Evolutionary conservation across 2,329 filamentous ascomycete species (phyloP).

Genomic region (Calonectria henricotiae): DNA sequence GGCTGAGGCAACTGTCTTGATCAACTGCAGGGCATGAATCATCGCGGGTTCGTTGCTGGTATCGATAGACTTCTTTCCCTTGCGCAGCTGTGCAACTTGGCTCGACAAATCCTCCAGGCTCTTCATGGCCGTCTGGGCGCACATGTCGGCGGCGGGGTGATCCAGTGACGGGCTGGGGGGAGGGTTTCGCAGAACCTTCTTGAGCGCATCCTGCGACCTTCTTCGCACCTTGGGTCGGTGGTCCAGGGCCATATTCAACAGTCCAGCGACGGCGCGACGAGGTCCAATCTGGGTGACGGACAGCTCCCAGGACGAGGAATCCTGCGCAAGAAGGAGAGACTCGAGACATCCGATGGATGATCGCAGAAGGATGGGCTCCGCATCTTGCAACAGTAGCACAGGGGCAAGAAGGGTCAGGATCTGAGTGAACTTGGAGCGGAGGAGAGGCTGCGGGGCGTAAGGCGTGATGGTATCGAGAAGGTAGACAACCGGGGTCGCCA

Average conservation of each 20-base stretch:
- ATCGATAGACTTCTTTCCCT: constrained; percentile 74
- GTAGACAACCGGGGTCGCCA: constrained; percentile 91
- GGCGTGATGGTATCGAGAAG: constrained; percentile 94
- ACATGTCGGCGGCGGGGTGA: constrained; percentile 96
- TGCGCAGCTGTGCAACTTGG: constrained; percentile 75
- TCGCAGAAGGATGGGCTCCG: constrained; percentile 88
- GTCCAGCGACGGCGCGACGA: constrained; percentile 87
- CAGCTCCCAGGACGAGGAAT: constrained; percentile 89
- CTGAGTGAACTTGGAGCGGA: constrained; percentile 95
- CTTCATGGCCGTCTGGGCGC: constrained; percentile 89
- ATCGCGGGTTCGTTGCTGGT: constrained; percentile 83
- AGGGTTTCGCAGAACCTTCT: constrained; percentile 85
- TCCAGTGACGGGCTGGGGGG: constrained; percentile 94
- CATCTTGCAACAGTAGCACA: constrained; percentile 83
- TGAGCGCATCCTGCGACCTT: constrained; percentile 90
- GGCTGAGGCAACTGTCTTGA: constrained; percentile 89
- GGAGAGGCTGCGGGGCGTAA: constrained; percentile 86
- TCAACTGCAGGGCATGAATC: constrained; percentile 92
- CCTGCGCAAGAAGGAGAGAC: constrained; percentile 91
- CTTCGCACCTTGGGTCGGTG: constrained; percentile 94
- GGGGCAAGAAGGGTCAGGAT: constrained; percentile 91
- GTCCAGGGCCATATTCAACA: constrained; percentile 89
- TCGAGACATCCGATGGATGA: constrained; percentile 95
- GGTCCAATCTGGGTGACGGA: constrained; percentile 88
- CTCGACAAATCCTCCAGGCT: constrained; percentile 83